Conservation (phyloP, 164 flowering plant species). For the Dillenia turbinata region DNA sequence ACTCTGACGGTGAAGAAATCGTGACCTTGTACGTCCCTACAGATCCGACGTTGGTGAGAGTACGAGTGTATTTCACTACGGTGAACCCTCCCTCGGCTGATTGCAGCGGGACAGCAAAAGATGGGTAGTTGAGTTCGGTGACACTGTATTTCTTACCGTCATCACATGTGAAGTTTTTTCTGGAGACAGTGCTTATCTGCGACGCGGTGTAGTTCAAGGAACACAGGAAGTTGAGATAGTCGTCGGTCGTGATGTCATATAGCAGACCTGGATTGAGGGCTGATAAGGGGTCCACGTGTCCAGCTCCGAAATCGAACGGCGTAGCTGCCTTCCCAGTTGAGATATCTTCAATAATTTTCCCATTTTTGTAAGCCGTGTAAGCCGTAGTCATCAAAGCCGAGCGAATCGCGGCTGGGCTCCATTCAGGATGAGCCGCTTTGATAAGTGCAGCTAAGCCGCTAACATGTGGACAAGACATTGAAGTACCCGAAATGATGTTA, state of each 20-base stretch:
- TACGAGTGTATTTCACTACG: conserved; percentile 44
- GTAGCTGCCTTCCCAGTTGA: conserved; percentile 12
- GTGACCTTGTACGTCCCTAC: conserved; percentile 23
- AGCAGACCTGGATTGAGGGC: conserved; percentile 22
- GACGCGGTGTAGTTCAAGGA: conserved; percentile 2
- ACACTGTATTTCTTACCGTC: neutral
- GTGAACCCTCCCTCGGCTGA: conserved; percentile 7
- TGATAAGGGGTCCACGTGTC: conserved; percentile 18
- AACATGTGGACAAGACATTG: conserved; percentile 28
- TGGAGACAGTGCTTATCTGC: neutral
- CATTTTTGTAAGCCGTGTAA: conserved; percentile 7
- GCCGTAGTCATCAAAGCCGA: conserved; percentile 32
- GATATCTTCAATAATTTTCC: conserved; percentile 6
- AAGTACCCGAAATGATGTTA: conserved; percentile 24
- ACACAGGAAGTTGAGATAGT: conserved; percentile 18
- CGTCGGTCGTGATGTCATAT: conserved; percentile 8
- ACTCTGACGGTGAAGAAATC: neutral
- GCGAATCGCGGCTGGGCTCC: conserved; percentile 21
- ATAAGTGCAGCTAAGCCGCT: conserved; percentile 25
- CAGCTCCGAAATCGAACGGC: conserved; percentile 18
- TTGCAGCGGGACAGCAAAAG: conserved; percentile 7
- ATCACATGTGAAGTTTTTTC: neutral
- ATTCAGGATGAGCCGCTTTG: conserved; percentile 13
- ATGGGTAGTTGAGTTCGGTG: conserved; percentile 21
- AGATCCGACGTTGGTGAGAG: conserved; percentile 70